Evolutionary conservation across 2,329 filamentous ascomycete species (phyloP).

Genomic region (Arachnopeziza araneosa): DNA sequence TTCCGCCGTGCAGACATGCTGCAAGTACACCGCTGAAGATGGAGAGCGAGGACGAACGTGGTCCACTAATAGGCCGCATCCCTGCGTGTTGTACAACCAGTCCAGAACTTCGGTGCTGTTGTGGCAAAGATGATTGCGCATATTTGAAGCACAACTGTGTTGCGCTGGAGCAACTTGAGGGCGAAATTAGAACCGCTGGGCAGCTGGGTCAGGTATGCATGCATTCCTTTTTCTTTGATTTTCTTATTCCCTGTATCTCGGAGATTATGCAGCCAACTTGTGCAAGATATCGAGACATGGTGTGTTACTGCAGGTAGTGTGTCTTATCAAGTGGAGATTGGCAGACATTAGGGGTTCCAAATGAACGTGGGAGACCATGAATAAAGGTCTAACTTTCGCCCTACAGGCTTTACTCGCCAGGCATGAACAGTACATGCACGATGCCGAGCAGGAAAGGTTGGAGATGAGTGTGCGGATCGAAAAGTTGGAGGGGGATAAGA

Average conservation of each 20-base stretch:
- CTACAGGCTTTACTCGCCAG: constrained; percentile 83
- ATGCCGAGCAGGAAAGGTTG: constrained; percentile 79
- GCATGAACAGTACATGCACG: constrained; percentile 91
- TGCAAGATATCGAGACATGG: neutral
- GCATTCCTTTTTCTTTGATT: constrained; percentile 17
- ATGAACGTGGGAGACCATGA: neutral
- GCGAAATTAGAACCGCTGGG: constrained; percentile 80
- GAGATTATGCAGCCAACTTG: constrained; percentile 2
- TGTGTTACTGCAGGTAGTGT: neutral
- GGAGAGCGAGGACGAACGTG: constrained; percentile 16
- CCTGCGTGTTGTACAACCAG: constrained; percentile 15
- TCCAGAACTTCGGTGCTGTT: constrained; percentile 61
- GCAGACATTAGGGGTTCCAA: neutral
- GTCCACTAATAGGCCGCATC: constrained; percentile 25
- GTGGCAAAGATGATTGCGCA: constrained; percentile 72
- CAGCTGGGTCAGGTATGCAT: constrained; percentile 83
- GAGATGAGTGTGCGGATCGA: constrained; percentile 69
- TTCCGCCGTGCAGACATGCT: neutral
- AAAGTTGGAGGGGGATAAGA: constrained; percentile 68
- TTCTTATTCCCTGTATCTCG: constrained; percentile 13
- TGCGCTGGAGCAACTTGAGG: constrained; percentile 75
- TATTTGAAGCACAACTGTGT: constrained; percentile 76
- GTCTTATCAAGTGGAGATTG: neutral
- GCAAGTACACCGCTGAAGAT: constrained; percentile 3
- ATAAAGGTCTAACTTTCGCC: constrained; percentile 58